These are phyloP conservation scores for Alternaria ethzedia DNA, from an alignment of 2,329 filamentous ascomycete genomes.

Conservation along the genomic window DNA sequence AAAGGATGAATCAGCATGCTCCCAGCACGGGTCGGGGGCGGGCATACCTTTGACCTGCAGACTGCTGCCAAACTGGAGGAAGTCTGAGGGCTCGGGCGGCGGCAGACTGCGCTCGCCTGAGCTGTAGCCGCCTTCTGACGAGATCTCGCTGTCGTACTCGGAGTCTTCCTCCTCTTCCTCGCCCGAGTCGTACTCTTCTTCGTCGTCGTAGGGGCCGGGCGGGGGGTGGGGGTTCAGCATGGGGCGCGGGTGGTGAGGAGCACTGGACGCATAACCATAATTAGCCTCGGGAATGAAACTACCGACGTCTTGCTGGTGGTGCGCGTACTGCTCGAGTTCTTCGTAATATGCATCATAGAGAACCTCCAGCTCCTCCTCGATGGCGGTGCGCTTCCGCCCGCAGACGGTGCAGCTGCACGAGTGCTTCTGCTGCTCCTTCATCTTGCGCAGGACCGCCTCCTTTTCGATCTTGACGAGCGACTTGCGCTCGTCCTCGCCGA, in stretches of 20 bases:
- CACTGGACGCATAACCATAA: conserved; percentile 59
- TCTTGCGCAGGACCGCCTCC: conserved; percentile 95
- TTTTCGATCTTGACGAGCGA: conserved; percentile 98
- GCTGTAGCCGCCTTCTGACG: conserved; percentile 71
- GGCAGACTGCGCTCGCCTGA: conserved; percentile 70
- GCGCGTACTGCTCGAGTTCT: conserved; percentile 96
- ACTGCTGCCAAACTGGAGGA: conserved; percentile 97
- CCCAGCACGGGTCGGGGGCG: conserved; percentile 5
- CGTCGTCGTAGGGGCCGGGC: conserved; percentile 64
- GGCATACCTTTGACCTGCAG: conserved; percentile 83
- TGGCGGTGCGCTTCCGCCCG: conserved; percentile 92
- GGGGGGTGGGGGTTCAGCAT: conserved; percentile 70
- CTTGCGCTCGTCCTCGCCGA: conserved; percentile 93
- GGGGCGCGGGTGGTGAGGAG: conserved; percentile 65
- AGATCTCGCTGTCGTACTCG: conserved; percentile 61
- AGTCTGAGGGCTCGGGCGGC: conserved; percentile 76
- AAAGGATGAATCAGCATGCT: conserved; percentile 29
- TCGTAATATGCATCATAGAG: conserved; percentile 99
- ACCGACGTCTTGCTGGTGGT: conserved; percentile 76
- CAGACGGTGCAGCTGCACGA: conserved; percentile 98
- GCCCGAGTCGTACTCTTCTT: conserved; percentile 57
- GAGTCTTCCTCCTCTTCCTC: conserved; percentile 62
- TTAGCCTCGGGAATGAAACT: conserved; percentile 73
- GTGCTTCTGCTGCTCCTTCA: conserved; percentile 99
- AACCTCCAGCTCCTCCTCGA: conserved; percentile 96